Base-by-base conservation (phyloP, 1,139 yeast species). In the Pichia sp. region DNA sequence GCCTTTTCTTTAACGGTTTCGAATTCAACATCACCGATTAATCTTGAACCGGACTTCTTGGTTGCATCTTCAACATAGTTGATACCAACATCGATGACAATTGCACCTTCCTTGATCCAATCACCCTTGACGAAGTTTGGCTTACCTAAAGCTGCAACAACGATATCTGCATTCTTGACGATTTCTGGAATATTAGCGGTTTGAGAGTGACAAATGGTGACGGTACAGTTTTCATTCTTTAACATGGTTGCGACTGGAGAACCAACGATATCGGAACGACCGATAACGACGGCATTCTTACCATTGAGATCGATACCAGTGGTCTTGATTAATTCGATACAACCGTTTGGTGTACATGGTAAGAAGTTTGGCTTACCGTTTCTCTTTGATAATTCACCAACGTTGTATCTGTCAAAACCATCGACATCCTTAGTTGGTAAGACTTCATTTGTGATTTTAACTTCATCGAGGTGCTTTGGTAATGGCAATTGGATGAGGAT, bases 321-420 rank as follows among this genome's bases (percentile, higher is more conserved):
- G 56, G 78, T 74, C 52, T 80, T 71, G 59, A 93, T 76, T 58
- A 93, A 75, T 58, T 81, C 85, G 73, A 93, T 81, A 62, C 91
- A 83, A 38, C 99, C 99, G 71, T 88, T 83, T 47, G 99, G 99
- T 38, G 99, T 93, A 70, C 99, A 93, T 32, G 99, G 99, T 58
- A 87, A 74, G 67, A 88, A 93, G 52, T 70, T 67, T 20, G 99
- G 99, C 34, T 76, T 67, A 45, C 99, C 99, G 48, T 88, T 87
- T 58, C 85, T 85, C 70, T 91, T 91, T 61, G 91, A 83, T 58
- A 93, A 77, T 69, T 93, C 98, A 47, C 98, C 98, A 45, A 88
- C 85, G 67, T 93, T 94, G 66, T 68, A 77, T 40, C 95, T 85
- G 44, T 94, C 96, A 62, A 93, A 93, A 1, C 99, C 99, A 65